Evolutionary conservation across 306 rosid genomes (phyloP).

Genomic region (Cucumis cinereus): DNA sequence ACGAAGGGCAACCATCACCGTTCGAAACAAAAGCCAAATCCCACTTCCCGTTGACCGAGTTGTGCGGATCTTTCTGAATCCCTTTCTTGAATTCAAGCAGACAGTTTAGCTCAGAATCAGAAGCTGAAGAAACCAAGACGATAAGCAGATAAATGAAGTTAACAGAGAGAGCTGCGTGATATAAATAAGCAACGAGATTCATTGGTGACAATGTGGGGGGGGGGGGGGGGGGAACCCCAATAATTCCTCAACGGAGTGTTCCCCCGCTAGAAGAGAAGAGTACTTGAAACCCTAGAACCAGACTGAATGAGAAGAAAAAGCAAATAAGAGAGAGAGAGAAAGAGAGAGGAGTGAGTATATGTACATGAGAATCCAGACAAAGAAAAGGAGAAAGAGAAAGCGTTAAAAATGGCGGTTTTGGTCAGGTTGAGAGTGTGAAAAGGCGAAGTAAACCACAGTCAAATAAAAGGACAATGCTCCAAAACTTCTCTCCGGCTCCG

Average conservation of each 20-base stretch:
- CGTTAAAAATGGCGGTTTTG: slow-evolving; percentile 53
- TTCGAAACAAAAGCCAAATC: neutral
- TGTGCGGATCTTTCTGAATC: slow-evolving; percentile 43
- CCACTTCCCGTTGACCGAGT: slow-evolving; percentile 41
- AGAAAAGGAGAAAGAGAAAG: slow-evolving; percentile 9
- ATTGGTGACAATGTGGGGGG: slow-evolving; percentile 35
- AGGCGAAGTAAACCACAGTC: slow-evolving; percentile 45
- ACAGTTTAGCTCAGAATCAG: slow-evolving; percentile 64
- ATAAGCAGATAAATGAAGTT: neutral
- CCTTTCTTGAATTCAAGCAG: slow-evolving; percentile 82
- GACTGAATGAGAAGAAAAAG: neutral
- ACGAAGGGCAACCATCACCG: slow-evolving; percentile 24
- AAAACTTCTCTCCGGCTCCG: slow-evolving; percentile 5
- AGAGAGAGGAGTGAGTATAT: slow-evolving; percentile 2
- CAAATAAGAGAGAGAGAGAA: neutral
- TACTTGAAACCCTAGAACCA: slow-evolving; percentile 50
- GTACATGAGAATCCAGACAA: slow-evolving; percentile 7
- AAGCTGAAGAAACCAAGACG: slow-evolving; percentile 14
- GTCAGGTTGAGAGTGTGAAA: slow-evolving; percentile 62
- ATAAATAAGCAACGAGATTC: slow-evolving; percentile 30
- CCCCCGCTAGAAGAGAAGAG: neutral
- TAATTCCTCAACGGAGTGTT: slow-evolving; percentile 27
- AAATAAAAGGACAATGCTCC: slow-evolving; percentile 33
- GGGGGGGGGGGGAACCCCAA: slow-evolving; percentile 22
- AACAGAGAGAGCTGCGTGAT: neutral